Conservation (phyloP, 2,329 filamentous ascomycete genomes). For the Fonsecaea multimorphosa region DNA sequence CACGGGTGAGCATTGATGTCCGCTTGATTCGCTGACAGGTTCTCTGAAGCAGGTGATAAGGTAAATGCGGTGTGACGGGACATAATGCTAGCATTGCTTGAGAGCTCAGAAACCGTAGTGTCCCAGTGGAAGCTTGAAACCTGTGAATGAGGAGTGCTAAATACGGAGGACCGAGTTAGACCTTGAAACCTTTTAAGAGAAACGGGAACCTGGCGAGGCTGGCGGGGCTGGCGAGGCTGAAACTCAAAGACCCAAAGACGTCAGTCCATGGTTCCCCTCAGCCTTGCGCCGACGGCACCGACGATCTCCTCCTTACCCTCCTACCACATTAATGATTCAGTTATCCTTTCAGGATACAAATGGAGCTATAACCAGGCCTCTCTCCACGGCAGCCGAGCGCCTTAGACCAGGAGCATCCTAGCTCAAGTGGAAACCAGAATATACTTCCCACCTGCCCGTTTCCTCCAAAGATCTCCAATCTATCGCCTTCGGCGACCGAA, state of each 20-base stretch:
- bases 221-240: slow-evolving; percentile 1
- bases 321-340: not conserved
- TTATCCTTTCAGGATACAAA: not conserved
- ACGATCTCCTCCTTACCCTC: not conserved
- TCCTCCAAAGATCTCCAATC: not conserved
- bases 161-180: too few species aligned
- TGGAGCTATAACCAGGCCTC: not conserved
- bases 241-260: not conserved
- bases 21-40: not conserved
- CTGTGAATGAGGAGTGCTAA: too few species aligned
- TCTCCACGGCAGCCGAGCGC: not conserved
- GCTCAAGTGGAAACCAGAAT: not conserved
- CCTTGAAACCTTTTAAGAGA: too few species aligned
- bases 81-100: not conserved
- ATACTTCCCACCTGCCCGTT: not conserved
- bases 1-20: not conserved
- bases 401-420: not conserved
- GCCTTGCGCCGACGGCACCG: not conserved
- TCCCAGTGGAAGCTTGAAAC: too few species aligned
- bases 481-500: not conserved
- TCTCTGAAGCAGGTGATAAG: not conserved
- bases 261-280: not conserved
- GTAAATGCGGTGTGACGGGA: not conserved
- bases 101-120: too few species aligned
- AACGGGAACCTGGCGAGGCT: too few species aligned